Evolutionary conservation across 2,329 filamentous ascomycete genomes (phyloP), one percentile per base, ranked within the genome.

Genomic region (Botrytis porri): DNA sequence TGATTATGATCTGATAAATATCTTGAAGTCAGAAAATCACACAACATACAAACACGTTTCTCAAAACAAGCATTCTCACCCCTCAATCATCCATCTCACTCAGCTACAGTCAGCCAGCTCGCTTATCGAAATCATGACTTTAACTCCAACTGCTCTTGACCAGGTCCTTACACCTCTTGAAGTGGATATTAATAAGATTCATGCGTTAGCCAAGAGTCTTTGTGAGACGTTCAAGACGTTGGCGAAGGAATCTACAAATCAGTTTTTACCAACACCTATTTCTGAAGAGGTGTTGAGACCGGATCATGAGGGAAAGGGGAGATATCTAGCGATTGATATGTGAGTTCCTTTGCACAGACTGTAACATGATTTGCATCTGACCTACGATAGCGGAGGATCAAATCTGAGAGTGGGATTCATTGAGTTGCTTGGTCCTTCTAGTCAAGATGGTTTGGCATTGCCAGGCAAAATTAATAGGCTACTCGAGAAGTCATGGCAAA

Each of bases 401-500:
- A 92, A 93, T 77, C 83, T 93, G 61, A 85, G 90, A 79, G 90
- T 91, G 41, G 90, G 88, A 43, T 92, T 92, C 76, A 85, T 92
- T 70, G 88, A 92, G 77, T 82, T 92, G 39, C 79, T 86, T 32
- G 84, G 84, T n/a, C 63, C 61, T 37, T 41, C 35, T 35, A 59
- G 10, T 35, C 51, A 74, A 64, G 57, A 45, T n/a, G 54, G 71
- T 43, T 43, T 39, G n/a, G 57, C 65, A 39, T 61, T 73, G 12
- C 32, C 51, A 54, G 76, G 76, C 74, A 73, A 75, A 76, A 78
- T 78, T 18, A 73, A 63, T 48, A 74, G 90, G 64, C 86, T 88
- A 8, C 82, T 93, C 72, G 92, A 94, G 80, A 90, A 86, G 76
- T 88, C 88, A 71, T 94, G 92, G 92, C 88, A 91, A 12, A 95